Conservation (phyloP, 768 basidiomycete species). For the Pleurotus eryngii region DNA sequence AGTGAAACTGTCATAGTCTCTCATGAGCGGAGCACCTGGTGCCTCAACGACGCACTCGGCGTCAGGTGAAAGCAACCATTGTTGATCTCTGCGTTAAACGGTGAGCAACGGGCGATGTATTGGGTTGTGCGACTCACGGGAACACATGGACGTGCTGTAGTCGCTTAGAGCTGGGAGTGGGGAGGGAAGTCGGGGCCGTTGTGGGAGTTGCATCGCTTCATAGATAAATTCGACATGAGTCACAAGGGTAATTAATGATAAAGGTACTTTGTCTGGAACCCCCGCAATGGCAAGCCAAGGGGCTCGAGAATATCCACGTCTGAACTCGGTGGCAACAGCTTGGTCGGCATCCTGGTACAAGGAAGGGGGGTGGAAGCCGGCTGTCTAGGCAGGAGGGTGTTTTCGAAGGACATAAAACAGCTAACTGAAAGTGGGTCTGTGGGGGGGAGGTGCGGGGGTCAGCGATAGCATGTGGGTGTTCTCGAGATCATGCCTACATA, state of each 20-base stretch:
- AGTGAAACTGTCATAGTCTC: conserved; percentile 59
- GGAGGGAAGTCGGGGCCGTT: conserved; percentile 29
- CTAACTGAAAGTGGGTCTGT: not conserved
- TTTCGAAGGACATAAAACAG: not conserved
- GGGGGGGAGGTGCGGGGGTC: not conserved
- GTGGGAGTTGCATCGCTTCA: conserved; percentile 29
- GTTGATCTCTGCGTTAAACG: conserved; percentile 10
- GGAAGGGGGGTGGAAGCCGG: not conserved
- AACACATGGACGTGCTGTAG: conserved; percentile 4
- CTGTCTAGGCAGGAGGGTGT: not conserved
- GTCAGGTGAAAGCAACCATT: conserved; percentile 16
- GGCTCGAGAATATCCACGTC: conserved; percentile 16
- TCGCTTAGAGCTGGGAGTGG: conserved; percentile 21
- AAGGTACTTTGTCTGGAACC: conserved; percentile 18
- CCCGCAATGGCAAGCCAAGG: conserved; percentile 15
- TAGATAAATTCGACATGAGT: conserved; percentile 12
- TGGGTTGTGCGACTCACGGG: conserved; percentile 1
- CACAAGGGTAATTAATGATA: conserved; percentile 5
- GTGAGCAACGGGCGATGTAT: conserved; percentile 5
- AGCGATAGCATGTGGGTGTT: conserved; percentile 5
- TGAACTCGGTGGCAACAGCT: not conserved
- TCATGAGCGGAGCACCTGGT: conserved; percentile 47
- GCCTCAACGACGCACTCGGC: conserved; percentile 23
- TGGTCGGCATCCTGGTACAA: not conserved
- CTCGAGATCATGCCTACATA: conserved; percentile 6